Percentiles rank a stretch among this genome's conserved stretches.
Evolutionary conservation across 768 basidiomycete species (phyloP).

Genomic region (Baorangia bicolor): DNA sequence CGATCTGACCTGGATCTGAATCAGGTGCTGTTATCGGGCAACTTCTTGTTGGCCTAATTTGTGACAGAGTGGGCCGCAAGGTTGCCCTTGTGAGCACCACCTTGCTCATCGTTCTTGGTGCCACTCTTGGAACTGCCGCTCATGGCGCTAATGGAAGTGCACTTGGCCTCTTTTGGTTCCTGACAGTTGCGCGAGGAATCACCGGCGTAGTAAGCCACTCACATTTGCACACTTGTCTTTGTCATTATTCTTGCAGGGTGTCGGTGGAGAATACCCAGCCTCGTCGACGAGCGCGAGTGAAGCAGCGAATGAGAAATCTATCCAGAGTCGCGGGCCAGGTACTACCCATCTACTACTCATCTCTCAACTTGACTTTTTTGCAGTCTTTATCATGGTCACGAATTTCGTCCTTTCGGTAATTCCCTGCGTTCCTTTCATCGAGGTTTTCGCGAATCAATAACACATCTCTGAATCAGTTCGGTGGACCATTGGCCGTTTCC

Average conservation of each 20-base stretch:
- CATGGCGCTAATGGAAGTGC: constrained; percentile 57
- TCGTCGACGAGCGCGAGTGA: constrained; percentile 69
- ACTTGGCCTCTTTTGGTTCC: constrained; percentile 68
- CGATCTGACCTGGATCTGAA: constrained; percentile 1
- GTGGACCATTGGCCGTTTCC: constrained; percentile 63
- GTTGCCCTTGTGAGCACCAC: constrained; percentile 72
- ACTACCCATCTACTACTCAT: constrained; percentile 5
- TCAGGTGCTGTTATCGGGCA: constrained; percentile 63
- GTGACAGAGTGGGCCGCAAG: constrained; percentile 73
- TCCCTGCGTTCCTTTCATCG: neutral
- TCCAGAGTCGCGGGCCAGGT: constrained; percentile 61
- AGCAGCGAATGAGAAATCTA: constrained; percentile 68
- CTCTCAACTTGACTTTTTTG: neutral
- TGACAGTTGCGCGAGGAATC: constrained; percentile 69
- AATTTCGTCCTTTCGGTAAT: constrained; percentile 66
- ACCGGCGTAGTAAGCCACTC: constrained; percentile 54
- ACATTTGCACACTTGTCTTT: neutral
- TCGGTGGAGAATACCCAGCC: constrained; percentile 78
- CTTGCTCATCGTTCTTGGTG: constrained; percentile 65
- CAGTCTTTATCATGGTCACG: constrained; percentile 74
- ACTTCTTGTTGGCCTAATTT: constrained; percentile 62
- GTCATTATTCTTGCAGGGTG: constrained; percentile 43
- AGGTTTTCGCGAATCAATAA: neutral
- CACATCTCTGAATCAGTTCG: constrained; percentile 42
- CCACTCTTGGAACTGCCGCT: constrained; percentile 65